Percentiles rank a stretch among this genome's conserved stretches.
Conservation (phyloP, 2,329 filamentous ascomycete genomes). For the Botrytis deweyae region DNA sequence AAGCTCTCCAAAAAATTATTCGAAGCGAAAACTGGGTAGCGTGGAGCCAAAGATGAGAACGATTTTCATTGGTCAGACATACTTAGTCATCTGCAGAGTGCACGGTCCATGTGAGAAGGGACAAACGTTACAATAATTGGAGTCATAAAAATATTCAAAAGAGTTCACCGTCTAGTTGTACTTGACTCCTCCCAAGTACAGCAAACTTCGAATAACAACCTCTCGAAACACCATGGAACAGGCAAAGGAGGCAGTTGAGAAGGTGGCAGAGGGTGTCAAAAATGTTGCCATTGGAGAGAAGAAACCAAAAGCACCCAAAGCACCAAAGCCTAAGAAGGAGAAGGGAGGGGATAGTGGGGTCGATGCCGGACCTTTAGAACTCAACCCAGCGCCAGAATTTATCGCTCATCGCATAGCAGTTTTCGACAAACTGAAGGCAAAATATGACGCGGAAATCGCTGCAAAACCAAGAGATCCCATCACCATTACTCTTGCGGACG, state of each 20-base stretch:
- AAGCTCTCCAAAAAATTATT: slow-evolving; percentile 26
- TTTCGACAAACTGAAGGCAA: slow-evolving; percentile 85
- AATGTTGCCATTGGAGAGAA: slow-evolving; percentile 53
- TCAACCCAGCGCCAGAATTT: slow-evolving; percentile 65
- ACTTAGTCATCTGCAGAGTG: slow-evolving; percentile 10
- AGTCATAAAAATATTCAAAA: slow-evolving; percentile 21
- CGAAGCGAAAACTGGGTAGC: slow-evolving; percentile 23
- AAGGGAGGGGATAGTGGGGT: slow-evolving; percentile 49
- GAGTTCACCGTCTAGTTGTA: slow-evolving; percentile 11
- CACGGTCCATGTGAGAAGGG: slow-evolving; percentile 3
- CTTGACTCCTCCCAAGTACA: slow-evolving; percentile 7
- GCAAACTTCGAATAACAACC: slow-evolving; percentile 3
- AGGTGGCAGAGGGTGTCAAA: slow-evolving; percentile 58
- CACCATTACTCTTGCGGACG: slow-evolving; percentile 70
- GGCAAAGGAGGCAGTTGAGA: slow-evolving; percentile 48
- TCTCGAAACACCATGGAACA: slow-evolving; percentile 45
- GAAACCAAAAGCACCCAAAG: slow-evolving; percentile 41
- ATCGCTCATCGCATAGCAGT: slow-evolving; percentile 80
- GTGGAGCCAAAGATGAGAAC: slow-evolving; percentile 1
- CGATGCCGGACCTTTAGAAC: slow-evolving; percentile 46
- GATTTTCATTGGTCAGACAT: slow-evolving; percentile 13
- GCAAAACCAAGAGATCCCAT: slow-evolving; percentile 71
- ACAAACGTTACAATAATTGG: slow-evolving; percentile 3
- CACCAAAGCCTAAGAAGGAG: slow-evolving; percentile 48
- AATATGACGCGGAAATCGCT: slow-evolving; percentile 74